phyloP scores from a whole-genome alignment of 2,329 filamentous ascomycete genomes.

The Penicillium sp. region DNA sequence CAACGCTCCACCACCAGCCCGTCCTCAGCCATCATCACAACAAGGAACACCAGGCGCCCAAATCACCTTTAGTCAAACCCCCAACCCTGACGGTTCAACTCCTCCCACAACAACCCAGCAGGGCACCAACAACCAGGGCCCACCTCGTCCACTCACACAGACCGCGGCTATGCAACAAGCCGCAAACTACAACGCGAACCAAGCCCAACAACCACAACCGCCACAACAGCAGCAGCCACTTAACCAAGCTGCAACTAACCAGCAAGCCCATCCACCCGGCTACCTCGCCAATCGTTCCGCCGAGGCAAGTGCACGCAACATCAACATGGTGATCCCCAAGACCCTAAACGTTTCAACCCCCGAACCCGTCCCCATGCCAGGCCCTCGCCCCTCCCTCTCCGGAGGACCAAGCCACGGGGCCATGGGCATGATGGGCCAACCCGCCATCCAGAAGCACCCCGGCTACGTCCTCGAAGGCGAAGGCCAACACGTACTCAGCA shows the following conservation, averaged over 20 bases:
- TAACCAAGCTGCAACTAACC: constrained; percentile 34
- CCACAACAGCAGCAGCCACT: constrained; percentile 28
- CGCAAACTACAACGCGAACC: constrained; percentile 43
- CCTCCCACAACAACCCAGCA: constrained; percentile 34
- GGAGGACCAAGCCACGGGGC: constrained; percentile 75
- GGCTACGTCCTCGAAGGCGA: constrained; percentile 88
- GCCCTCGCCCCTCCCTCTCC: constrained; percentile 77
- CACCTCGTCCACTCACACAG: constrained; percentile 49
- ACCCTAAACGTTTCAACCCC: constrained; percentile 73
- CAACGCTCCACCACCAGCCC: constrained; percentile 25
- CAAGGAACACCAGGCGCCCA: constrained; percentile 35
- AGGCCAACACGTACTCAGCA: constrained; percentile 90
- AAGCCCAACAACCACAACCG: constrained; percentile 24
- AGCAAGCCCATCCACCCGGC: constrained; percentile 47
- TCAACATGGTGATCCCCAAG: constrained; percentile 83
- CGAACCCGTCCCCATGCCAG: constrained; percentile 73
- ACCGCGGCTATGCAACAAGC: constrained; percentile 51
- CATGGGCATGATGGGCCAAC: constrained; percentile 84
- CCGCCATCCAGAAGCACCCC: constrained; percentile 79
- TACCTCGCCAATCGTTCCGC: constrained; percentile 47
- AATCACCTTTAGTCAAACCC: constrained; percentile 35
- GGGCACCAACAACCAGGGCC: constrained; percentile 37
- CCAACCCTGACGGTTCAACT: constrained; percentile 37
- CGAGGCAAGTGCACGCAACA: constrained; percentile 48
- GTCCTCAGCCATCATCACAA: constrained; percentile 33